Conservation (phyloP, 805 yeast genomes). For the Yamadazyma olivae region DNA sequence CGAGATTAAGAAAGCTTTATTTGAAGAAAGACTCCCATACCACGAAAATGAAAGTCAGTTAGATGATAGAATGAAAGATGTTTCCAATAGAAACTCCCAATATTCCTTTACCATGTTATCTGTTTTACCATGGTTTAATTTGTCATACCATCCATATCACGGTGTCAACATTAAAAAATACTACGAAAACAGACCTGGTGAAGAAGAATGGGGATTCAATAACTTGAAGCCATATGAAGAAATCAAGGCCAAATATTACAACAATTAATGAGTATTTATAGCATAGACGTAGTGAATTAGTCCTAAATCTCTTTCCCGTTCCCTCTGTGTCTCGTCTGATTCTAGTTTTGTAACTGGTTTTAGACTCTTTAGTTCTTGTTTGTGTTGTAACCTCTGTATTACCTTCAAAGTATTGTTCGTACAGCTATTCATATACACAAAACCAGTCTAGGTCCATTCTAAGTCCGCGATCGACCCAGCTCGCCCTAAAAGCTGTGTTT, state of each 20-base stretch:
- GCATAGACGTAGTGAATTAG: too few relatives aligned
- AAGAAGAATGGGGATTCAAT: constrained; percentile 53
- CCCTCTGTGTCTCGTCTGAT: too few relatives aligned
- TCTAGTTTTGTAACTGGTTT: too few relatives aligned
- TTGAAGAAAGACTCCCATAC: constrained; percentile 64
- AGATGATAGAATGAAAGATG: constrained; percentile 67
- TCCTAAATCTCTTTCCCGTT: too few relatives aligned
- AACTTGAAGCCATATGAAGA: constrained; percentile 50
- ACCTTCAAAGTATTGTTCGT: too few relatives aligned
- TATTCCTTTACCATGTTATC: constrained; percentile 59
- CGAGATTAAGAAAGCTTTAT: constrained; percentile 65
- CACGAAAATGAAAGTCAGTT: constrained; percentile 54
- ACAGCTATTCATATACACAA: too few relatives aligned
- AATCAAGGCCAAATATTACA: constrained; percentile 34
- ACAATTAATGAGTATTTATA: too few relatives aligned
- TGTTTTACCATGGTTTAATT: constrained; percentile 78
- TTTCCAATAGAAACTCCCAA: constrained; percentile 75
- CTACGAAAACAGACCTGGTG: constrained; percentile 55
- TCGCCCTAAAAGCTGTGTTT: too few relatives aligned
- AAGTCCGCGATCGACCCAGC: too few relatives aligned
- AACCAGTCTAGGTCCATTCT: too few relatives aligned
- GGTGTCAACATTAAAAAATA: constrained; percentile 68
- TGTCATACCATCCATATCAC: constrained; percentile 78
- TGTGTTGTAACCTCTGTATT: too few relatives aligned
- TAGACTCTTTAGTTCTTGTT: too few relatives aligned